Evolutionary conservation across 73 alveolate species (phyloP).

Genomic region (Paramecium bursaria): DNA sequence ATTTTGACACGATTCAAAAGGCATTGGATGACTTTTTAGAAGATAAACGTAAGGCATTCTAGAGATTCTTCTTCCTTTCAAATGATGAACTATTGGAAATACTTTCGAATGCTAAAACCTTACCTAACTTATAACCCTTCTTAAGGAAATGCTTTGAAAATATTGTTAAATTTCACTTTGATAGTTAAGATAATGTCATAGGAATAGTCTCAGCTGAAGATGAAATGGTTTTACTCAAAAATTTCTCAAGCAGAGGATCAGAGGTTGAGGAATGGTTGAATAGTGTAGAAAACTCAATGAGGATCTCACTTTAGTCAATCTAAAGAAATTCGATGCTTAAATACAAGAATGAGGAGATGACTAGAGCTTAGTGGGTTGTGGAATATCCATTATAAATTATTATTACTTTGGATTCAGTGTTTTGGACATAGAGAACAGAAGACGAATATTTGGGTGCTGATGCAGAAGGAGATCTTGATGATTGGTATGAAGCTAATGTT

Average conservation of each 20-base stretch:
- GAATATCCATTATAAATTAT: conserved; percentile 87
- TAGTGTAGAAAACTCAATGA: conserved; percentile 87
- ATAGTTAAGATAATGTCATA: conserved; percentile 80
- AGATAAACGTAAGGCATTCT: conserved; percentile 87
- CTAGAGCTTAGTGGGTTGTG: conserved; percentile 88
- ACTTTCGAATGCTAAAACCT: conserved; percentile 88
- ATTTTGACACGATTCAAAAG: conserved; percentile 83
- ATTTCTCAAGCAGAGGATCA: conserved; percentile 85
- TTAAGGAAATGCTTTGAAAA: conserved; percentile 94
- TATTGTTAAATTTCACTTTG: conserved; percentile 86
- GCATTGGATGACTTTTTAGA: conserved; percentile 86
- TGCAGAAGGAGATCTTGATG: conserved; percentile 85
- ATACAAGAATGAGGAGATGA: conserved; percentile 80
- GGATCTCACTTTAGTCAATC: conserved; percentile 80
- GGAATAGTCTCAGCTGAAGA: conserved; percentile 92
- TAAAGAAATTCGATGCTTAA: conserved; percentile 84
- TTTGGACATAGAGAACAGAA: conserved; percentile 87
- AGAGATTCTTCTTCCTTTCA: conserved; percentile 97
- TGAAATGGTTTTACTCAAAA: conserved; percentile 83
- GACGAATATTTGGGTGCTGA: conserved; percentile 77
- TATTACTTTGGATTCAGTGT: conserved; percentile 78
- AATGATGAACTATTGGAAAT: conserved; percentile 94
- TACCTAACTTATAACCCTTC: conserved; percentile 86
- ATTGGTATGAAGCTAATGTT: conserved; percentile 80
- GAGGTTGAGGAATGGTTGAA: conserved; percentile 97